Base-by-base conservation (phyloP, 1,139 yeast species). In the Suhomyces wounanorum region DNA sequence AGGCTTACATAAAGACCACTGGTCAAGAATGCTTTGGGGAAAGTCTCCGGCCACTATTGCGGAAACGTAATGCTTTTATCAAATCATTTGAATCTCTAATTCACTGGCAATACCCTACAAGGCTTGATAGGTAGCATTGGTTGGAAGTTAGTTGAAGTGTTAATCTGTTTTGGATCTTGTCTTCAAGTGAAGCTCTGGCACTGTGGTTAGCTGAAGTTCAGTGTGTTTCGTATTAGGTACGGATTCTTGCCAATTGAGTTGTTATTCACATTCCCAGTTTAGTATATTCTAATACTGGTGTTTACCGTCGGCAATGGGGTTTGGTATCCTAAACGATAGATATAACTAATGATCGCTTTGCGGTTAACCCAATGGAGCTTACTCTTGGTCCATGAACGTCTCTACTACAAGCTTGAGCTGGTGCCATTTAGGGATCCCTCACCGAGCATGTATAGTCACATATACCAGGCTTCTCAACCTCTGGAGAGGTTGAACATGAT, bases 281-380 rank as follows among this genome's bases (percentile, higher is more conserved):
- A 57, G 58, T 54, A 44, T 53, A 54, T 37, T 51, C 49, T 52
- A 49, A 17, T 55, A 41, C 49, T 51, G 55, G 58, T 52, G 58
- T 44, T 43, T 44, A 42, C 26, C 50, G 53, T 77, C 88, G 90
- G 89, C 89, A 83, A 60, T 68, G 86, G 86, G 79, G 69, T 65
- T 63, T 62, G 58, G 77, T 58, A 69, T 70, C 75, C 85, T 78
- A 83, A 81, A 85, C 87, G 83, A 87, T 75, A 87, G 95, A 82
- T 81, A 87, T 87, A 83, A 81, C 90, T 85, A 84, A 82, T 85
- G 85, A 60, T 64, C 64, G 60, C 55, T 52, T 45, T 47, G 58
- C 59, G 67, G 68, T 74, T 77, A 85, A 87, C 95, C 80, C 94
- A 86, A 87, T 87, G 95, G 94, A 87, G 95, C 95, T 87, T 85